Base-by-base conservation (phyloP, 768 basidiomycete genomes). In the Rhodotorula toruloides region DNA sequence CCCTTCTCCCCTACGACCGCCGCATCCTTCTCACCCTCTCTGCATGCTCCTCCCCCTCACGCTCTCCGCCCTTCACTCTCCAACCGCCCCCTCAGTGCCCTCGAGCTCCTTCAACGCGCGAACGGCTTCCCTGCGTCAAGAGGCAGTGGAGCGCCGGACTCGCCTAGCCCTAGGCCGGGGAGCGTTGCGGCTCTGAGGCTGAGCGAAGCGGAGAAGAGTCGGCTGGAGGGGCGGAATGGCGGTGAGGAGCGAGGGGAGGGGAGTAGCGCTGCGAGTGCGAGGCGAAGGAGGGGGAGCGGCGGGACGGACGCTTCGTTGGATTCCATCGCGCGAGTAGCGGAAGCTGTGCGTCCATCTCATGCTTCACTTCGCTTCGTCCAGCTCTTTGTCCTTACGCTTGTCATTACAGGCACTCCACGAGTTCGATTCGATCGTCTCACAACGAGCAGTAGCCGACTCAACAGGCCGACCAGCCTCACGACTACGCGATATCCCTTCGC, bases 131-230 rank as follows among this genome's bases (percentile, higher is more conserved):
- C 22, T 32, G 31, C 29, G 0, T 1, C 47, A 29, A 22, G 19
- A 11, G 31, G 62, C 46, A 19, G 12, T 3, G 21, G 43, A 5
- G 22, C 21, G 25, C 66, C 61, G 0, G 56, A 54, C 52, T 67
- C 66, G 40, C 66, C 66, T 8, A 58, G 55, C 21, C 66, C 66
- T 36, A 31, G 61, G 27, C 66, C 66, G 34, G 66, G 66, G 25
- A 67, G 66, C 52, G 66, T 67, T 2, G 66, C 61, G 9, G 66
- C 66, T 4, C 32, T 67, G 49, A 11, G 55, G 43, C 27, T 34
- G 31, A 36, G 52, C 44, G 54, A 36, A 14, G 52, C 25, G 1
- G 34, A 46, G 25, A 14, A 31, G 43, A 61, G 60, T 22, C 19
- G 14, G 36, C 0, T 17, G 19, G 19, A n/a, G 3, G 13, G 37